Evolutionary conservation across 1,284 basidiomycete species (phyloP).

Genomic region (Puccinia brachypodii): DNA sequence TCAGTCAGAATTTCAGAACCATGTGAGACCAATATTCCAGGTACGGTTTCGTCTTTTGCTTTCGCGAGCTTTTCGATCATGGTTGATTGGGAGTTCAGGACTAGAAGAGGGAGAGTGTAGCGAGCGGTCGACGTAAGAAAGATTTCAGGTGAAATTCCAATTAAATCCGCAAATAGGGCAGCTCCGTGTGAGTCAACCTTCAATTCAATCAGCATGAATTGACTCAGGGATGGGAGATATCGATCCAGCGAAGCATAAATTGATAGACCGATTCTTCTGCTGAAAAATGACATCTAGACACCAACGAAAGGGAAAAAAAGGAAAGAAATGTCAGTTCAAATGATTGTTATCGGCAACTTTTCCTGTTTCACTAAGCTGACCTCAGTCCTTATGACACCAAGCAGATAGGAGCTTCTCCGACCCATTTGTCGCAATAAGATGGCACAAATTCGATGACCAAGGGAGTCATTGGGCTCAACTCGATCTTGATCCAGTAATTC

Average conservation of each 20-base stretch:
- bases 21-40: conserved; percentile 20
- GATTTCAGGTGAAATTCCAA: conserved; percentile 23
- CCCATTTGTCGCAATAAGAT: conserved; percentile 46
- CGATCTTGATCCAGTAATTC: conserved; percentile 24
- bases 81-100: conserved; percentile 3
- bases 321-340: conserved; percentile 4
- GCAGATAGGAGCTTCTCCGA: conserved; percentile 40
- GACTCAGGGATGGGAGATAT: conserved; percentile 34
- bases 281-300: conserved; percentile 28
- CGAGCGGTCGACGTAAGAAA: conserved; percentile 28
- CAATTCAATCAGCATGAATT: conserved; percentile 29
- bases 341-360: background rate
- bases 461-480: conserved; percentile 8
- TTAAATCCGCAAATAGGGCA: conserved; percentile 22
- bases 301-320: no score
- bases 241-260: conserved; percentile 14
- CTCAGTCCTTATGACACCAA: conserved; percentile 40
- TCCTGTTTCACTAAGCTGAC: background rate
- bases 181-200: conserved; percentile 31
- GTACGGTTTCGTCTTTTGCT: conserved; percentile 28
- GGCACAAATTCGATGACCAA: conserved; percentile 35
- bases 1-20: conserved; percentile 28
- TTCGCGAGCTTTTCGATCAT: conserved; percentile 28
- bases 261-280: conserved; percentile 19
- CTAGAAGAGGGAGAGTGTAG: conserved; percentile 38